Conservation (phyloP, 805 yeast genomes). For the Gaillardinia entomophila region DNA sequence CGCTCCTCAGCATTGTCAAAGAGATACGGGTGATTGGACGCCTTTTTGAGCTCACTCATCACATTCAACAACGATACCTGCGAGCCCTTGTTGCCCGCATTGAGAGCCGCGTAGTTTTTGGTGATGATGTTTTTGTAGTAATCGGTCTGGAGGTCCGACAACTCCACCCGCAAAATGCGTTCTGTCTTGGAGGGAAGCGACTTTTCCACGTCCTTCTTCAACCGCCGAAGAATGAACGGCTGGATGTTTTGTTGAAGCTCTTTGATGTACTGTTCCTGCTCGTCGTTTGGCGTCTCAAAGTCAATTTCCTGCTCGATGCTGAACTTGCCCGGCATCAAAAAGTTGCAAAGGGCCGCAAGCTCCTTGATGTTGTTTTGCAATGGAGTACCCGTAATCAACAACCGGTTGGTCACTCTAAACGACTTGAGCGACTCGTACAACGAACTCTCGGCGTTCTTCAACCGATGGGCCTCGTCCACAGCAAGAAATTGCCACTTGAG, state of each 20-base stretch:
- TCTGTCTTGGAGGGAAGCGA: slow-evolving; percentile 95
- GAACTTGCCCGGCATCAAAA: slow-evolving; percentile 92
- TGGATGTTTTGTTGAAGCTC: slow-evolving; percentile 78
- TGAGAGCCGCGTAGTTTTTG: slow-evolving; percentile 85
- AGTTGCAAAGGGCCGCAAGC: slow-evolving; percentile 89
- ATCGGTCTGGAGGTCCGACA: slow-evolving; percentile 91
- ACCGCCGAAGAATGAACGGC: slow-evolving; percentile 87
- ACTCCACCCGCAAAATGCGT: slow-evolving; percentile 88
- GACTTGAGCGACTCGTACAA: slow-evolving; percentile 81
- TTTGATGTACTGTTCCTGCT: slow-evolving; percentile 85
- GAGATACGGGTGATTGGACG: slow-evolving; percentile 93
- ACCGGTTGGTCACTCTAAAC: slow-evolving; percentile 76
- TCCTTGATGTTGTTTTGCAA: slow-evolving; percentile 93
- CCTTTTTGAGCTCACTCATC: slow-evolving; percentile 94
- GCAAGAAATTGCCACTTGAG: slow-evolving; percentile 95
- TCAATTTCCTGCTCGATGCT: slow-evolving; percentile 91
- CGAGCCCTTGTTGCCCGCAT: slow-evolving; percentile 67
- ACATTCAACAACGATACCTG: slow-evolving; percentile 84
- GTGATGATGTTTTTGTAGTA: slow-evolving; percentile 92
- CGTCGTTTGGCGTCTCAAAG: slow-evolving; percentile 80
- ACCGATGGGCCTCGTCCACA: slow-evolving; percentile 96
- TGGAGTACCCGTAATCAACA: slow-evolving; percentile 96
- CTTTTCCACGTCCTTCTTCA: slow-evolving; percentile 96
- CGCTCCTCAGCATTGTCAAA: slow-evolving; percentile 90
- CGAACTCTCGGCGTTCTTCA: slow-evolving; percentile 91